These are phyloP conservation scores for Mycena chlorophos DNA, from an alignment of 768 basidiomycete species.

Conservation along the genomic window DNA sequence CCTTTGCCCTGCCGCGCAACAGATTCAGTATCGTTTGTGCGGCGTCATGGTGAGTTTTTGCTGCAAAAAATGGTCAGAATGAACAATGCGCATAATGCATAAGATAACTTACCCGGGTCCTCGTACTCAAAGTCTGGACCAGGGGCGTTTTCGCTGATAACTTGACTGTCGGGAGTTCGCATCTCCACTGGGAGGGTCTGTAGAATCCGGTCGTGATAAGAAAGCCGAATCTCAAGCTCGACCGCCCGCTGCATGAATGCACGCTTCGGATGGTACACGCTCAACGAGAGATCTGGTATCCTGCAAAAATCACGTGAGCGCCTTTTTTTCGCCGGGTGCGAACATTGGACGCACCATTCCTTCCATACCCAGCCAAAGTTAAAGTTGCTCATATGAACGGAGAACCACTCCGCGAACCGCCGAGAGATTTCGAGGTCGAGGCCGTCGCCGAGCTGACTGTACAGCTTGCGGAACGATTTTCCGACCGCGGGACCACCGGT, in stretches of 20 bases:
- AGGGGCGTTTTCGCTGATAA: constrained; percentile 71
- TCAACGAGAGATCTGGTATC: constrained; percentile 79
- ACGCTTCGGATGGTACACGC: constrained; percentile 80
- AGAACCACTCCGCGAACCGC: constrained; percentile 92
- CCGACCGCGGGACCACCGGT: constrained; percentile 97
- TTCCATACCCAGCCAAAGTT: constrained; percentile 99
- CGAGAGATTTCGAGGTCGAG: constrained; percentile 83
- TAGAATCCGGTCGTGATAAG: constrained; percentile 90
- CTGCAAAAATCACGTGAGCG: constrained; percentile 41
- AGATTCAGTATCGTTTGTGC: constrained; percentile 77
- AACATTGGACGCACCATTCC: constrained; percentile 70
- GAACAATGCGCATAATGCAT: neutral
- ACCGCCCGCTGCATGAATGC: constrained; percentile 84
- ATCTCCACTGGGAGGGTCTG: constrained; percentile 85
- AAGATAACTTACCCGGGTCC: constrained; percentile 57
- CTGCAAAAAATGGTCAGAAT: constrained; percentile 39
- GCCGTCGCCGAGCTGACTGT: constrained; percentile 74
- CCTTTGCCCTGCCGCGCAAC: constrained; percentile 77
- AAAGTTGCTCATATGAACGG: constrained; percentile 96
- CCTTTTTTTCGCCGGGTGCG: no score
- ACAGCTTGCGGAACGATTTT: constrained; percentile 89
- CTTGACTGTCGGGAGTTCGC: constrained; percentile 61
- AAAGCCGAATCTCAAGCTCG: constrained; percentile 86
- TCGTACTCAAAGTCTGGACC: constrained; percentile 84
- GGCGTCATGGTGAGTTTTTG: constrained; percentile 75